phyloP scores from a whole-genome alignment of 1,284 basidiomycete species.

The Microstroma glucosiphilum region DNA sequence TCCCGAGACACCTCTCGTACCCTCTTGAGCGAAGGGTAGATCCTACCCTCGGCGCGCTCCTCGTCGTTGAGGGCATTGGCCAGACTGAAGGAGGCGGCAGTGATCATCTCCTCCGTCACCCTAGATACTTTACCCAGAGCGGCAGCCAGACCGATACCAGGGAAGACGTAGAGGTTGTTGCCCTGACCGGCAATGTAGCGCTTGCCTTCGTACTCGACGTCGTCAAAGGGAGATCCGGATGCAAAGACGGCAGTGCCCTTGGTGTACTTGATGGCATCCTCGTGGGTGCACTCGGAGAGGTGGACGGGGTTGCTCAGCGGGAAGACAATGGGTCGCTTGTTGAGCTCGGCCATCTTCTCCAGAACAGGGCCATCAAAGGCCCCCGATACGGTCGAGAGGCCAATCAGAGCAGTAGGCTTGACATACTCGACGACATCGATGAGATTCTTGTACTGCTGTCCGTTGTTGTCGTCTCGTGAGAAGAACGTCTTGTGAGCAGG shows the following conservation, averaged over 20 bases:
- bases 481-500: slow-evolving; percentile 43
- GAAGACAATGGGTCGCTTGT: slow-evolving; percentile 85
- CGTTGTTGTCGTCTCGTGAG: slow-evolving; percentile 42
- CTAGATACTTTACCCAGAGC: slow-evolving; percentile 63
- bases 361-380: slow-evolving; percentile 75
- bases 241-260: slow-evolving; percentile 69
- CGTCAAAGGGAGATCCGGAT: slow-evolving; percentile 80
- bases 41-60: slow-evolving; percentile 56
- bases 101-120: slow-evolving; percentile 69
- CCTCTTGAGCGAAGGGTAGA: slow-evolving; percentile 43
- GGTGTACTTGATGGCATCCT: slow-evolving; percentile 71
- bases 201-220: slow-evolving; percentile 61
- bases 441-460: slow-evolving; percentile 53
- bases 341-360: slow-evolving; percentile 73
- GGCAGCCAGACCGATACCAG: slow-evolving; percentile 42
- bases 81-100: slow-evolving; percentile 62
- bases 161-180: slow-evolving; percentile 64
- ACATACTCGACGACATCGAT: slow-evolving; percentile 77
- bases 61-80: slow-evolving; percentile 68
- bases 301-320: slow-evolving; percentile 88
- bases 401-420: slow-evolving; percentile 82
- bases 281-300: slow-evolving; percentile 67
- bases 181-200: slow-evolving; percentile 75
- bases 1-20: slow-evolving; percentile 41
- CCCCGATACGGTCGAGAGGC: slow-evolving; percentile 77